Evolutionary conservation across 331 rosid genomes (phyloP).

Genomic region (Malus hybrid): DNA sequence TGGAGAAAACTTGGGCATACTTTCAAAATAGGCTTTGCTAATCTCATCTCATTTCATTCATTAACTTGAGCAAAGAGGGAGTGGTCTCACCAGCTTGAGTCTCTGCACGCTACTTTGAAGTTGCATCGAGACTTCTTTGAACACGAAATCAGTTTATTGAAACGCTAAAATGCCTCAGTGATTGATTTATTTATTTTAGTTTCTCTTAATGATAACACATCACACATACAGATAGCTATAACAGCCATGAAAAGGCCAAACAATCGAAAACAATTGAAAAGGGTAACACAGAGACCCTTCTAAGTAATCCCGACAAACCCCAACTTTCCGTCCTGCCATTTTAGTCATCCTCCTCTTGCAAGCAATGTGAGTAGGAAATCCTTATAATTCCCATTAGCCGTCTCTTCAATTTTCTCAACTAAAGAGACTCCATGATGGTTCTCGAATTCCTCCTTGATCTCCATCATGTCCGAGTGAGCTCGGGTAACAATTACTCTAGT

Average conservation of each 20-base stretch:
- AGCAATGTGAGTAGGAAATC: conserved; percentile 73
- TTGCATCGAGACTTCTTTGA: not conserved
- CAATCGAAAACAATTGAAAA: not conserved
- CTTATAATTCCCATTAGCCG: conserved; percentile 66
- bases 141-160: not conserved
- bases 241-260: not conserved
- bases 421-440: conserved; percentile 43
- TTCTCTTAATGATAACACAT: not conserved
- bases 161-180: not conserved
- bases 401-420: conserved; percentile 44
- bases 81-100: no score
- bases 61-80: no score
- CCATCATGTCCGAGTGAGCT: conserved; percentile 67
- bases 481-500: conserved; percentile 72
- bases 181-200: conserved; percentile 1
- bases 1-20: no score
- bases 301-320: not conserved
- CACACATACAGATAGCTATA: not conserved
- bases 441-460: conserved; percentile 49
- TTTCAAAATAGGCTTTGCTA: no score
- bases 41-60: no score
- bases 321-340: not conserved
- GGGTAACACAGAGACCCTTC: not conserved
- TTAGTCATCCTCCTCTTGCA: conserved; percentile 37
- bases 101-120: not conserved